Evolutionary conservation across 495 filamentous ascomycete genomes (phyloP).

Genomic region (Saxispiralis lemnorum): DNA sequence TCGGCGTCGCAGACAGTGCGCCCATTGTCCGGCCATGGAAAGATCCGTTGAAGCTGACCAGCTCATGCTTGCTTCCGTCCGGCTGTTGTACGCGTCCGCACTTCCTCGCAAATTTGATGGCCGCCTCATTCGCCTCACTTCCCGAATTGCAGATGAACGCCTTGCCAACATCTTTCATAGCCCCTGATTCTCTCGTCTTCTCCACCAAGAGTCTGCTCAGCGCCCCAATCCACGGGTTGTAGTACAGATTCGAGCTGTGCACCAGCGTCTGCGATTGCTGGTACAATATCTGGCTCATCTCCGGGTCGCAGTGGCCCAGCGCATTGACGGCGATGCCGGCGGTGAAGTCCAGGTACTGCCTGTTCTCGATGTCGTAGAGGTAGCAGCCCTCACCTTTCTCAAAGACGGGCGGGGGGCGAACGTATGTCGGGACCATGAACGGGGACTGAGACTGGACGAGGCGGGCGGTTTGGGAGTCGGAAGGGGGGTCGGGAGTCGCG

Average conservation of each 20-base stretch:
- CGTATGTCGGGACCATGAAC: constrained; percentile 90
- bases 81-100: constrained; percentile 57
- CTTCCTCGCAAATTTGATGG: constrained; percentile 91
- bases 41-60: constrained; percentile 74
- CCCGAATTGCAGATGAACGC: constrained; percentile 93
- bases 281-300: constrained; percentile 46
- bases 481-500: constrained; percentile 58
- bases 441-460: constrained; percentile 55
- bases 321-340: constrained; percentile 91
- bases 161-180: constrained; percentile 61
- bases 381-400: constrained; percentile 70
- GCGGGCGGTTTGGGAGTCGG: constrained; percentile 57
- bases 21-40: constrained; percentile 98
- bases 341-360: constrained; percentile 82
- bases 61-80: constrained; percentile 56
- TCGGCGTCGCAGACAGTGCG: constrained; percentile 79
- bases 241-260: constrained; percentile 87
- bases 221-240: constrained; percentile 81
- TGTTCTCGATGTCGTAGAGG: constrained; percentile 76
- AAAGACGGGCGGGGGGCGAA: constrained; percentile 79
- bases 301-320: constrained; percentile 70
- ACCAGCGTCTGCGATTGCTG: constrained; percentile 70
- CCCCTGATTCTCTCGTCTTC: constrained; percentile 53
- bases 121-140: constrained; percentile 89
- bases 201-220: constrained; percentile 74